Conservation (phyloP, 73 alveolate species). For the Stentor roeselii region DNA sequence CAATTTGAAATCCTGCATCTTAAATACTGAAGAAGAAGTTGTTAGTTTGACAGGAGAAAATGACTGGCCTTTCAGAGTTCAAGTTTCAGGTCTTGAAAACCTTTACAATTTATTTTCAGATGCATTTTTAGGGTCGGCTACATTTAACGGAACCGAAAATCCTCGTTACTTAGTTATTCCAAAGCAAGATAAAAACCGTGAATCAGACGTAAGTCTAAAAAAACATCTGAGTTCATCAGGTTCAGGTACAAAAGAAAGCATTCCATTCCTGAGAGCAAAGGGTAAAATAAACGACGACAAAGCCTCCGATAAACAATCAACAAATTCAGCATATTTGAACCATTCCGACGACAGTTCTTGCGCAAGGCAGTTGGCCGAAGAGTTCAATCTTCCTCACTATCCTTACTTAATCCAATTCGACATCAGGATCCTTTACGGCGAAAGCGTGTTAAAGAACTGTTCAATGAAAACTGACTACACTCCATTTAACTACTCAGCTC, state of each 20-base stretch:
- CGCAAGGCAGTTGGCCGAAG: background rate
- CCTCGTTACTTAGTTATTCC: conserved; percentile 47
- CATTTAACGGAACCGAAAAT: conserved; percentile 41
- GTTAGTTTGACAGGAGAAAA: conserved; percentile 46
- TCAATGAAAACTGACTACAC: conserved; percentile 25
- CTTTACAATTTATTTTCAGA: conserved; percentile 31
- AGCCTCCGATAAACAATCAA: background rate
- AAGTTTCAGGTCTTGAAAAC: conserved; percentile 35
- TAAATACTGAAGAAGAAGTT: background rate
- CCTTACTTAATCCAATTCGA: conserved; percentile 39
- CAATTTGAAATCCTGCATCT: background rate
- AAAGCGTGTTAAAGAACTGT: conserved; percentile 32
- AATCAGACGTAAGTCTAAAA: conserved; percentile 21
- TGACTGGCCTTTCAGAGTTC: conserved; percentile 40
- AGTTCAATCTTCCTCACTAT: conserved; percentile 32
- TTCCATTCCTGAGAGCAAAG: conserved; percentile 5
- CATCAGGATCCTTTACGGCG: conserved; percentile 42
- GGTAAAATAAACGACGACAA: background rate
- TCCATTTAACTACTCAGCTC: conserved; percentile 31
- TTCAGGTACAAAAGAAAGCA: background rate
- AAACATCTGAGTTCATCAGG: background rate
- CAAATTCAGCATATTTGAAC: conserved; percentile 41
- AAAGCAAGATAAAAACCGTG: conserved; percentile 31
- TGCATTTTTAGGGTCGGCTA: conserved; percentile 36
- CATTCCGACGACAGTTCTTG: background rate